Percentiles rank a stretch among this genome's conserved stretches.
Evolutionary conservation across 1,284 basidiomycete species (phyloP).

Genomic region (Stereum hirsutum): DNA sequence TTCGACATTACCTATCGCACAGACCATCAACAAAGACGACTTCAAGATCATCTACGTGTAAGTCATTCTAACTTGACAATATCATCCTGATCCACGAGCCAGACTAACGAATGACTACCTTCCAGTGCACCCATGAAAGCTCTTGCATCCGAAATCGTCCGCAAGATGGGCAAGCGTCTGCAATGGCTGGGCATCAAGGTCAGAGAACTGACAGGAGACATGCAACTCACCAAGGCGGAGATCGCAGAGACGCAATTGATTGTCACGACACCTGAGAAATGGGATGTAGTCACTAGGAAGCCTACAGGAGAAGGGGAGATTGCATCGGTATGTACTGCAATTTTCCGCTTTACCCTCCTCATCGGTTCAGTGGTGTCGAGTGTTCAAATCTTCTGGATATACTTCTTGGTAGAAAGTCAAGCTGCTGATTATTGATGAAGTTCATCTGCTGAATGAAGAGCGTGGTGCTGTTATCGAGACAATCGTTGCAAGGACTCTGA

Average conservation of each 20-base stretch:
- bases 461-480: conserved; percentile 98
- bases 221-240: conserved; percentile 94
- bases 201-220: conserved; percentile 94
- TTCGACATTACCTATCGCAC: conserved; percentile 28
- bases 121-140: conserved; percentile 96
- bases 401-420: conserved; percentile 65
- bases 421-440: conserved; percentile 96
- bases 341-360: neutral
- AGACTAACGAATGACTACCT: neutral
- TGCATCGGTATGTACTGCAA: conserved; percentile 65
- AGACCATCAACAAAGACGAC: conserved; percentile 57
- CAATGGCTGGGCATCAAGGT: conserved; percentile 86
- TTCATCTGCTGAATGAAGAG: conserved; percentile 96
- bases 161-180: conserved; percentile 88
- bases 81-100: neutral
- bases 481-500: conserved; percentile 92
- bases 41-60: conserved; percentile 99
- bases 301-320: conserved; percentile 95
- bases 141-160: conserved; percentile 89
- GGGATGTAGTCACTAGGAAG: conserved; percentile 98
- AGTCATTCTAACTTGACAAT: conserved; percentile 15
- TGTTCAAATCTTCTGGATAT: conserved; percentile 1
- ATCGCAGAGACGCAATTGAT: conserved; percentile 97
- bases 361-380: conserved; percentile 1
- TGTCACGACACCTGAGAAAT: conserved; percentile 99